Percentiles rank a stretch among this genome's conserved stretches.
Conservation (phyloP, 345 rosid species). For the Draba incana region DNA sequence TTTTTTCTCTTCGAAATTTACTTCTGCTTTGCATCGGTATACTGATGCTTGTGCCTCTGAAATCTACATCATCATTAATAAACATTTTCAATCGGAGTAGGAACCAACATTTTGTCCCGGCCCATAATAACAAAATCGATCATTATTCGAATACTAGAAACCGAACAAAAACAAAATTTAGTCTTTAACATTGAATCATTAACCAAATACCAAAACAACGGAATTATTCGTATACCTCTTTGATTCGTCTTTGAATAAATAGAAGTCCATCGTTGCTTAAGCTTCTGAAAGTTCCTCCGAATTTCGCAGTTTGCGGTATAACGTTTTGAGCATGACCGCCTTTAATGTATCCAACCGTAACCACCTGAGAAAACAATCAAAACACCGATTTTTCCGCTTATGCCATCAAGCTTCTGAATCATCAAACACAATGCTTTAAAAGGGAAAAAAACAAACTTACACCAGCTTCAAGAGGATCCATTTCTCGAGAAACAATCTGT, state of each 20-base stretch:
- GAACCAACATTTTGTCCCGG: not conserved
- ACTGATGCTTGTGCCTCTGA: constrained; percentile 66
- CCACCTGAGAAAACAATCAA: constrained; percentile 58
- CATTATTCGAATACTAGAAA: not conserved
- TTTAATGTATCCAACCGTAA: constrained; percentile 62
- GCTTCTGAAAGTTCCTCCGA: constrained; percentile 71
- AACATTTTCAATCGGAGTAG: not conserved
- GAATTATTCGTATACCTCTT: too few relatives aligned
- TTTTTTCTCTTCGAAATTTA: constrained; percentile 57
- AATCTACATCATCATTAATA: constrained; percentile 45
- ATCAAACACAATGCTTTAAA: not conserved
- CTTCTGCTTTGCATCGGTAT: constrained; percentile 54
- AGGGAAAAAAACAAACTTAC: constrained; percentile 39
- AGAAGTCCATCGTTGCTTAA: constrained; percentile 57
- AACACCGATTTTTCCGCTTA: too few relatives aligned
- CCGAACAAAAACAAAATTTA: not conserved
- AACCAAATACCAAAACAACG: too few relatives aligned
- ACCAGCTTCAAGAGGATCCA: constrained; percentile 66
- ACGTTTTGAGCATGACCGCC: constrained; percentile 69
- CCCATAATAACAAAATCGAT: not conserved
- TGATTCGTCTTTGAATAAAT: constrained; percentile 55
- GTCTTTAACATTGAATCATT: too few relatives aligned
- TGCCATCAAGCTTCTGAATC: too few relatives aligned
- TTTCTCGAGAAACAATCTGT: constrained; percentile 72
- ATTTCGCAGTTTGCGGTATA: constrained; percentile 56